These are phyloP conservation scores for Hanseniaspora nectarophila DNA, from an alignment of 805 yeast genomes.

Conservation along the genomic window DNA sequence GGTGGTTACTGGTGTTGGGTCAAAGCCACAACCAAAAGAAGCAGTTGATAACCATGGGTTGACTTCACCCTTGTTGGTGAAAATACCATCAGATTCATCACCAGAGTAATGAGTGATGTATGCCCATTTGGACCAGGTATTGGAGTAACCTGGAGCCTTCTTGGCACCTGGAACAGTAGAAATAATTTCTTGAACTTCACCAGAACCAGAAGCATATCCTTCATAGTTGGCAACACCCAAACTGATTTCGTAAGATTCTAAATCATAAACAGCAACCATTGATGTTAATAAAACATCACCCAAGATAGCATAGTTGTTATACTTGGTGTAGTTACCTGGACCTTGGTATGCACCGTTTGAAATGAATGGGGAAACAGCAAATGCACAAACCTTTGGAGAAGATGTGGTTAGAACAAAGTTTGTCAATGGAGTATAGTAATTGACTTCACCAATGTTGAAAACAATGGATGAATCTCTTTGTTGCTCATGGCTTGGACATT, in stretches of 20 bases:
- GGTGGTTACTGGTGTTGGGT: neutral
- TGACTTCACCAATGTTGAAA: slow-evolving; percentile 49
- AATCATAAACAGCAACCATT: slow-evolving; percentile 45
- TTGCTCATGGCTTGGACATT: slow-evolving; percentile 29
- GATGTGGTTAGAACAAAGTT: slow-evolving; percentile 25
- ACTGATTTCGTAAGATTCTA: slow-evolving; percentile 35
- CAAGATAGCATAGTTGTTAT: slow-evolving; percentile 31
- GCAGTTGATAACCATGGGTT: slow-evolving; percentile 15
- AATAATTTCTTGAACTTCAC: slow-evolving; percentile 37
- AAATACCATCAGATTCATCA: slow-evolving; percentile 15
- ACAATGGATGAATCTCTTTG: slow-evolving; percentile 20
- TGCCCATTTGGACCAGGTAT: slow-evolving; percentile 28
- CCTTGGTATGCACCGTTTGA: slow-evolving; percentile 17
- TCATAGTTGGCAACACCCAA: slow-evolving; percentile 34
- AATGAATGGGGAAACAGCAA: slow-evolving; percentile 30
- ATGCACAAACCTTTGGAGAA: slow-evolving; percentile 31
- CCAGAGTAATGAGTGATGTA: slow-evolving; percentile 7
- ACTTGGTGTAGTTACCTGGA: slow-evolving; percentile 14
- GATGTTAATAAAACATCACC: slow-evolving; percentile 46
- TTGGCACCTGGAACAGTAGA: slow-evolving; percentile 41
- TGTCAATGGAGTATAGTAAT: slow-evolving; percentile 39
- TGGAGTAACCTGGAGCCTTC: slow-evolving; percentile 35
- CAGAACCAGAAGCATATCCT: slow-evolving; percentile 21
- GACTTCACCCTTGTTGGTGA: slow-evolving; percentile 14
- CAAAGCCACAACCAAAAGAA: slow-evolving; percentile 4